Conservation (phyloP, 306 rosid genomes). For the Acacia crassicarpa region DNA sequence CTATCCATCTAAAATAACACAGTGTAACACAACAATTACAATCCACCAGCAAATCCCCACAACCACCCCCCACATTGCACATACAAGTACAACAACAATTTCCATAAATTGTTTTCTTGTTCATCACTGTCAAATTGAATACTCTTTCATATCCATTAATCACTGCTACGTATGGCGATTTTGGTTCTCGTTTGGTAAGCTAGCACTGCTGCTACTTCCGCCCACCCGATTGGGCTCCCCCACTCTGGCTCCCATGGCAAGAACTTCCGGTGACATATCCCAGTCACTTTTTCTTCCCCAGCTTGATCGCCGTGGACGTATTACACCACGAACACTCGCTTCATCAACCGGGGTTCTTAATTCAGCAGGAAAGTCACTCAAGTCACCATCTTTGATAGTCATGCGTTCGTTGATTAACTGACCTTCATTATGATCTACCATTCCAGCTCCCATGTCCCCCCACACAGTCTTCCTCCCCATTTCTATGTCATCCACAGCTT, state of each 20-base stretch:
- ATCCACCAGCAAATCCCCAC: constrained; percentile 34
- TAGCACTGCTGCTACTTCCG: constrained; percentile 56
- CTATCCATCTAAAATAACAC: constrained; percentile 34
- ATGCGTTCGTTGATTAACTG: constrained; percentile 62
- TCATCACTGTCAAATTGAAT: constrained; percentile 26
- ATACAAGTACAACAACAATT: constrained; percentile 39
- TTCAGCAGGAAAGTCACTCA: constrained; percentile 77
- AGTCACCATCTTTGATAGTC: constrained; percentile 71
- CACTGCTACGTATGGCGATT: constrained; percentile 29
- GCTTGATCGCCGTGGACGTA: constrained; percentile 91
- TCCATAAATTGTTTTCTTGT: constrained; percentile 22
- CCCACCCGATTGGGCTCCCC: constrained; percentile 69
- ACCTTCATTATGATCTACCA: constrained; percentile 65
- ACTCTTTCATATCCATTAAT: constrained; percentile 1
- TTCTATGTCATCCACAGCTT: constrained; percentile 87
- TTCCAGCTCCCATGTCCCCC: constrained; percentile 76
- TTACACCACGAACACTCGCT: constrained; percentile 54
- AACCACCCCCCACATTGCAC: constrained; percentile 33
- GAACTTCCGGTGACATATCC: constrained; percentile 99
- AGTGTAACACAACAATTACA: constrained; percentile 41
- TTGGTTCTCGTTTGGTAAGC: constrained; percentile 46
- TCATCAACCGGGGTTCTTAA: constrained; percentile 71
- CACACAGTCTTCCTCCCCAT: constrained; percentile 96
- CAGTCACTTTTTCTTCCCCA: constrained; percentile 99
- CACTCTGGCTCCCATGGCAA: constrained; percentile 85